Evolutionary conservation across 1,284 basidiomycete species (phyloP), one percentile per base, ranked within the genome.

Genomic region (Puccinia sorghi): DNA sequence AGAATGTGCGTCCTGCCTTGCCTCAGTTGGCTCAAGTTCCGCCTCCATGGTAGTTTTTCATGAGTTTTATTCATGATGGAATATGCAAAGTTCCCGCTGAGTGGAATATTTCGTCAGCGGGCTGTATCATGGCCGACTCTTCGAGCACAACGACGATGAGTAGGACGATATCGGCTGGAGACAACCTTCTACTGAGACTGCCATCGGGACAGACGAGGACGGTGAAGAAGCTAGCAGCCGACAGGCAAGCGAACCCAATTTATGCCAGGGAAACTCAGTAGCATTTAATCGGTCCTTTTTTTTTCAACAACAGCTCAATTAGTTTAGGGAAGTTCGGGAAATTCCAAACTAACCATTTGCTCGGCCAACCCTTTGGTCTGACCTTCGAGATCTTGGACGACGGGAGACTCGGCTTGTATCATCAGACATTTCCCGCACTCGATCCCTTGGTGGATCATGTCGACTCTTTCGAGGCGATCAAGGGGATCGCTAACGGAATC

Each of bases 301-400:
- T 5, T 61, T 27, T 27, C 5, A 17, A 6, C 22, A 20, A 25
- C 46, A 82, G 82, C 52, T 80, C 81, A 37, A 81, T 84, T 22
- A 82, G 81, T 39, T 81, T 85, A 50, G 84, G 84, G 66, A 85
- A 85, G 73, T 84, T 85, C 67, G 84, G 84, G 22, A 80, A 80
- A 48, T 85, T 85, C 75, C 71, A 81, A 25, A 81, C 83, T 9
- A 82, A 84, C 66, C 81, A 83, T 32, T 76, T 85, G 41, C 82
- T 84, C 27, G 83, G 83, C 1, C 82, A 83, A 79, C 83, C 84
- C 0, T 85, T 81, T 50, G 84, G 84, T 5, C 82, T 82, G 48
- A 84, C 83, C 3, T 85, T 82, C 76, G 84, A 85, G 80, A 84
- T 84, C 57, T 46, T 59, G 25, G 59, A 75, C 50, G 61, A 75